Conservation (phyloP, 805 yeast species). For the Suhomyces faveliae region DNA sequence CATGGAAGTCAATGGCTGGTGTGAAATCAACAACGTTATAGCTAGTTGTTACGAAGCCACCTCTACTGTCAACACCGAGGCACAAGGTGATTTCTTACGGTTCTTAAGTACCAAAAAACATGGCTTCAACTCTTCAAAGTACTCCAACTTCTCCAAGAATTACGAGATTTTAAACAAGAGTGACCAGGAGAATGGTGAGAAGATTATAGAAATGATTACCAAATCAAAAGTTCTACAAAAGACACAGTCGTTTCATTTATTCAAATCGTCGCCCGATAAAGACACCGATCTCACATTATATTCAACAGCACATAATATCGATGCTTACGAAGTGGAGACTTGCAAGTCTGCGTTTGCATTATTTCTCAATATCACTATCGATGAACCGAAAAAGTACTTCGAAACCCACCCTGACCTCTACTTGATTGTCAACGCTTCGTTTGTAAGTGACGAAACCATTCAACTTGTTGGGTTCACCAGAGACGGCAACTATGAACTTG, state of each 20-base stretch:
- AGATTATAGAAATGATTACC: constrained; percentile 55
- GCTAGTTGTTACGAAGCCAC: constrained; percentile 44
- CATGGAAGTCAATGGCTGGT: constrained; percentile 68
- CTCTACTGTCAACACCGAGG: constrained; percentile 14
- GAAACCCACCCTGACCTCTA: constrained; percentile 29
- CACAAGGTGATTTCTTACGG: constrained; percentile 22
- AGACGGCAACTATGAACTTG: constrained; percentile 14
- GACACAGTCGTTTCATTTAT: constrained; percentile 82
- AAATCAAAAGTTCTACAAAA: constrained; percentile 75
- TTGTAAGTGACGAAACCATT: constrained; percentile 12
- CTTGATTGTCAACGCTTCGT: constrained; percentile 46
- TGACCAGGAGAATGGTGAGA: constrained; percentile 18
- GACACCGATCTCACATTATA: constrained; percentile 38
- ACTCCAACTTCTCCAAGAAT: constrained; percentile 21
- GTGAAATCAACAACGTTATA: constrained; percentile 54
- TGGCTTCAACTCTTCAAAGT: constrained; percentile 25
- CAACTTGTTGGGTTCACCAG: constrained; percentile 19
- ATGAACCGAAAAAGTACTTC: constrained; percentile 23
- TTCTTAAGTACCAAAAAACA: constrained; percentile 25
- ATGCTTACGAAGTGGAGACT: constrained; percentile 51
- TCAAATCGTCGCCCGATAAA: constrained; percentile 41
- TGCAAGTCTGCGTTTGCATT: constrained; percentile 63
- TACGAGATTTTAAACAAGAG: constrained; percentile 22
- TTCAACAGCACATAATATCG: constrained; percentile 67
- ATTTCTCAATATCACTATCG: constrained; percentile 57